Base-by-base conservation (phyloP, 495 filamentous ascomycete genomes). In the Rostrohypoxylon terebratum region DNA sequence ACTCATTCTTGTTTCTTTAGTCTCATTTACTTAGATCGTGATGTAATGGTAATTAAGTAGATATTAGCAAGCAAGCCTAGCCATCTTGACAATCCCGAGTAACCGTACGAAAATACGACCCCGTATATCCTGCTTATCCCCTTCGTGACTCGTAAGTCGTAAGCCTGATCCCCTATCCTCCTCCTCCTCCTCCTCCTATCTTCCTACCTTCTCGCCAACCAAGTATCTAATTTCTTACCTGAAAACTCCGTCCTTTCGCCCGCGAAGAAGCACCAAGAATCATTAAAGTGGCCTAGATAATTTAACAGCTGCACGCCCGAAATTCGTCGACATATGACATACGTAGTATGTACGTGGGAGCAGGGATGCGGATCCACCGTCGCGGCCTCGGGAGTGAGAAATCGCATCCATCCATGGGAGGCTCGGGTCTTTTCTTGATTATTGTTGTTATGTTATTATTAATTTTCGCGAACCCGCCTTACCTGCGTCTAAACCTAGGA, bases 281-380 rank as follows among this genome's bases (percentile, higher is more conserved):
- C 2, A 20, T 18, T 18, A 18, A 14, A 11, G 38, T 42, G 14
- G 14, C 16, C 8, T n/a, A 45, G 3, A 16, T 45, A 57, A 57
- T 3, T 36, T 31, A 34, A 55, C 6, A 55, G 33, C 38, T 42
- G 38, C 38, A 42, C 10, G 36, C 16, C 28, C 9, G 20, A 33
- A 31, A 9, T 18, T 18, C 10, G 11, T 8, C 53, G 14, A 51
- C 7, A 28, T 25, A 50, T 34, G 33, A 34, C 33, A 34, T 4
- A 34, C n/a, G n/a, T 4, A 1, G 20, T 13, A n/a, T 14, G 14
- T 34, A 34, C 31, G 38, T 11, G 13, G 28, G 28, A 28, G 23
- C 70, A 73, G 55, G 70, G 70, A 68, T 73, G 6, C 31, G 59
- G 65, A 65, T 73, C 70, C 70, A 23, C 50, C 59, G 45, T 42